Percentiles rank a stretch among this genome's conserved stretches.
These are phyloP conservation scores for Hymenotorrendiella dingleyae DNA, from an alignment of 2,329 filamentous ascomycete species.

Conservation along the genomic window DNA sequence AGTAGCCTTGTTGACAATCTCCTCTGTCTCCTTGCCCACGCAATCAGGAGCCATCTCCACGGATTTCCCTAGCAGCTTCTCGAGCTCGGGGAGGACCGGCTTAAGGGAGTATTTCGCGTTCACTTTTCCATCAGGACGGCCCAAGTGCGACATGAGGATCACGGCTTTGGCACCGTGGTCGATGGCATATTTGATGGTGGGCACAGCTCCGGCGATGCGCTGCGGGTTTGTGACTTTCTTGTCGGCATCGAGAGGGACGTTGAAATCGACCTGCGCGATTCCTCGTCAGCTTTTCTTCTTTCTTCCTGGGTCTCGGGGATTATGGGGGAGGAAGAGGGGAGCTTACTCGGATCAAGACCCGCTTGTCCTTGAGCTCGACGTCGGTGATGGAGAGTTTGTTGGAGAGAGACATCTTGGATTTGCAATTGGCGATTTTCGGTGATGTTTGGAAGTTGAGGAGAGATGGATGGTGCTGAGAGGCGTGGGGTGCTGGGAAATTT, in stretches of 20 bases:
- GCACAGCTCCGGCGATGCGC: constrained; percentile 91
- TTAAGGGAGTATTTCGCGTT: constrained; percentile 93
- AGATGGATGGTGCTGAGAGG: not conserved
- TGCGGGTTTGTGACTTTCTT: constrained; percentile 98
- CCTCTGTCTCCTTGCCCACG: constrained; percentile 85
- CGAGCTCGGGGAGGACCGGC: constrained; percentile 84
- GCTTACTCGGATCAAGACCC: constrained; percentile 91
- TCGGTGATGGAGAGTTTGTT: constrained; percentile 97
- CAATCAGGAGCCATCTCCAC: constrained; percentile 88
- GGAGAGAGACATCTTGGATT: constrained; percentile 92
- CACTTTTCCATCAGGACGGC: constrained; percentile 82
- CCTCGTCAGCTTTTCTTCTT: constrained; percentile 1
- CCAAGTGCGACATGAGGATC: constrained; percentile 96
- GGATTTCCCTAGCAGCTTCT: constrained; percentile 77
- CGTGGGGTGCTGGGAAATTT: not conserved
- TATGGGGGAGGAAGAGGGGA: not conserved
- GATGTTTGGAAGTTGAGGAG: not conserved
- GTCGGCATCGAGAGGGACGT: constrained; percentile 88
- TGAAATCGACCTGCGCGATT: constrained; percentile 90
- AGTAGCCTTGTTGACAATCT: constrained; percentile 75
- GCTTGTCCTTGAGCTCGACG: constrained; percentile 96
- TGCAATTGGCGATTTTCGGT: constrained; percentile 20
- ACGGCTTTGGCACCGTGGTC: constrained; percentile 89
- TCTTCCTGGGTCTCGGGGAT: not conserved
- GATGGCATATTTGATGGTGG: constrained; percentile 90